Evolutionary conservation across 1,284 basidiomycete species (phyloP), one percentile per base, ranked within the genome.

Genomic region (Marasmius tenuissimus): DNA sequence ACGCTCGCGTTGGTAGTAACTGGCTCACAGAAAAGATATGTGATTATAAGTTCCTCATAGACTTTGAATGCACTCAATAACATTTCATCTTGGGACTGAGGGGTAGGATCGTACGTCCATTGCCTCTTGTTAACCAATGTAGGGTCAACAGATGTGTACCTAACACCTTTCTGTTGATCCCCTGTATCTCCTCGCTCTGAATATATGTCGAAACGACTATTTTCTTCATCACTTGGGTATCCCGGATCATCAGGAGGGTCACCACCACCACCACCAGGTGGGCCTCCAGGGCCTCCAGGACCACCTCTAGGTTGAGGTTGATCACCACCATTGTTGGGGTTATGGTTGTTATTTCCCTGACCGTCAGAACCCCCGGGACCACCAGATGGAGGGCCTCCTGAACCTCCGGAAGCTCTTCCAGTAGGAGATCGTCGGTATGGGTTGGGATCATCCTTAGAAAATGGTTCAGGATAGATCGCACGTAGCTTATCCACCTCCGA

Each of bases 41-140:
- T 38, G 18, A 40, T 34, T 4, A 61, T 61, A 3, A 57, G 18
- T 16, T 57, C n/a, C 52, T 61, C 55, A 14, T 57, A 57, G 0
- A n/a, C n/a, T 11, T 57, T 27, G 39, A 61, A 61, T 7, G 42
- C 18, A 12, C 47, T 40, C 18, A 35, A 16, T 18, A 61, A 34
- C 11, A 61, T 47, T 22, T 61, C 60, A n/a, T 61, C 54, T n/a
- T 61, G 34, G 18, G 47, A 47, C 6, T 37, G 60, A 42, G 60
- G 60, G n/a, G 48, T 57, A 39, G 60, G 47, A 47, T 61, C 48
- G 40, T 61, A 57, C 9, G n/a, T 35, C 39, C 48, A 61, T 6
- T 27, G 38, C 38, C 56, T 52, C n/a, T 49, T 52, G 4, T 53
- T 27, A 56, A 27, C 47, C 11, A 40, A 39, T 22, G 11, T 50